A percentile compares a stretch with the other conserved stretches of the same genome.
Evolutionary conservation across 495 filamentous ascomycete genomes (phyloP).

Genomic region (Penicillium mononematosum): DNA sequence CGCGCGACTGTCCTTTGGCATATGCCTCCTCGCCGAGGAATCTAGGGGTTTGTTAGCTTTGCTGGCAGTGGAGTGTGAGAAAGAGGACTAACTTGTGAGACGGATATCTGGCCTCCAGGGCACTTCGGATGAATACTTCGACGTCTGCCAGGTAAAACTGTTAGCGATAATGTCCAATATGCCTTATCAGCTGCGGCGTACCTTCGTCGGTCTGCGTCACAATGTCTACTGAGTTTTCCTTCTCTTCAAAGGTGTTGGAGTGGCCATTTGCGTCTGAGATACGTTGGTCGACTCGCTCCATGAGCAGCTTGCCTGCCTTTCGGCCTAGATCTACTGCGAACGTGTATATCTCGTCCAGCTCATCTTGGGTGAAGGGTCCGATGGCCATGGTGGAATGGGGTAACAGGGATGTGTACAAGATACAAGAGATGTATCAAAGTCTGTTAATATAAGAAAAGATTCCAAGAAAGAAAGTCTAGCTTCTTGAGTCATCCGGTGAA

Average conservation of each 20-base stretch:
- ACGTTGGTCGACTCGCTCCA: conserved; percentile 50
- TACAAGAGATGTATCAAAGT: background rate
- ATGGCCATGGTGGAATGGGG: conserved; percentile 18
- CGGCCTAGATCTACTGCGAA: conserved; percentile 66
- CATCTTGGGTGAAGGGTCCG: conserved; percentile 31
- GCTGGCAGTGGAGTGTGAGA: background rate
- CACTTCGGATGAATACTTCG: conserved; percentile 60
- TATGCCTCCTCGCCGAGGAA: conserved; percentile 74
- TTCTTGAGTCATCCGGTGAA: conserved; percentile 23
- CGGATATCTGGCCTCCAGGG: conserved; percentile 57
- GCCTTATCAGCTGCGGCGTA: conserved; percentile 19
- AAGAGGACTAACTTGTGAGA: conserved; percentile 52
- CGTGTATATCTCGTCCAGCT: conserved; percentile 60
- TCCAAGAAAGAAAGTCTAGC: background rate
- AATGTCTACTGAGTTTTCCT: conserved; percentile 68
- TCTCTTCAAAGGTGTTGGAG: conserved; percentile 42
- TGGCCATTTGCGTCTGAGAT: conserved; percentile 26
- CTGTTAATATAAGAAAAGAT: background rate
- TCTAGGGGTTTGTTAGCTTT: conserved; percentile 29
- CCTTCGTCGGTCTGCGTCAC: conserved; percentile 71
- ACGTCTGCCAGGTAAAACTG: conserved; percentile 49
- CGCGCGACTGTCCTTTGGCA: conserved; percentile 53
- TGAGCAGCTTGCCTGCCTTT: conserved; percentile 58
- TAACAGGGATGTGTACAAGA: background rate
- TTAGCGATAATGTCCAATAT: conserved; percentile 36